Evolutionary conservation across 805 yeast species (phyloP).

Genomic region (Scheffersomyces coipomensis): DNA sequence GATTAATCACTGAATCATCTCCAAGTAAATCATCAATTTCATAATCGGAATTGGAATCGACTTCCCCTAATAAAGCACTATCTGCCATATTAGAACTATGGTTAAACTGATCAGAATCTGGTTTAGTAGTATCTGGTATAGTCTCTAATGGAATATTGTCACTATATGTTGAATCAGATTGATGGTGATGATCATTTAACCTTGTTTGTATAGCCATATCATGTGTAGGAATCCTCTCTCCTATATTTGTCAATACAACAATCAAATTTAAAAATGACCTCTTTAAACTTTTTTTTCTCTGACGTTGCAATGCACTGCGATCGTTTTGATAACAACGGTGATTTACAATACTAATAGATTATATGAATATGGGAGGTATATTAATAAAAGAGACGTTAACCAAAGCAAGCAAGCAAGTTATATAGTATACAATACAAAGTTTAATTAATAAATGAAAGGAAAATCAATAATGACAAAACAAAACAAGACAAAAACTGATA

Average conservation of each 20-base stretch:
- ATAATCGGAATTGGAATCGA: not conserved
- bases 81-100: not conserved
- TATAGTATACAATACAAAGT: not conserved
- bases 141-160: not conserved
- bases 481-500: not conserved
- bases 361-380: too few species aligned
- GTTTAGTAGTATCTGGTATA: not conserved
- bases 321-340: too few species aligned
- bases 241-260: too few species aligned
- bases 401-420: not conserved
- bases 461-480: not conserved
- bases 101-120: not conserved
- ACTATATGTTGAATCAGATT: not conserved
- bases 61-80: not conserved
- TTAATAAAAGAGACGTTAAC: too few species aligned
- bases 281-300: too few species aligned
- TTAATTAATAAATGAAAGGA: not conserved
- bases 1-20: not conserved
- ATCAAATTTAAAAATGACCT: too few species aligned
- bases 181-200: not conserved
- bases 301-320: too few species aligned
- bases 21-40: not conserved
- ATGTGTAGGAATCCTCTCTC: not conserved
- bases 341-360: too few species aligned
- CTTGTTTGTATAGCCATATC: not conserved